Conservation (phyloP, 106 monocot genomes). For the Gastrodia elata region DNA sequence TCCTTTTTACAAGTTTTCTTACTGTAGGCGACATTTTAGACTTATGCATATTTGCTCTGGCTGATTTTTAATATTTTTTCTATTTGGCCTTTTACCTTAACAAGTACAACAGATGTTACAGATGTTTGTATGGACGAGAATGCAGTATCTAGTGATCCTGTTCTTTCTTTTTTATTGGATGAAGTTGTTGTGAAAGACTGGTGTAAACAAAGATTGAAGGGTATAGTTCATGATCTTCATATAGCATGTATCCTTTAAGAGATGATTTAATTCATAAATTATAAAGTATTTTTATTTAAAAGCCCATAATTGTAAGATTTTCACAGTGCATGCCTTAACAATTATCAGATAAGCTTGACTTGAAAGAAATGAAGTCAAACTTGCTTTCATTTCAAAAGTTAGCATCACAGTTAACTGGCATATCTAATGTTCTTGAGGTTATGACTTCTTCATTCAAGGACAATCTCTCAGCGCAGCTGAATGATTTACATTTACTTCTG, state of each 20-base stretch:
- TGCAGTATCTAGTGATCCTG: conserved; percentile 95
- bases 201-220: conserved; percentile 61
- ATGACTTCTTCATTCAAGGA: conserved; percentile 61
- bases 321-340: conserved; percentile 24
- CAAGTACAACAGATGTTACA: conserved; percentile 58
- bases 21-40: neutral
- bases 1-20: conserved; percentile 30
- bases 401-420: conserved; percentile 38
- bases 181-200: conserved; percentile 98
- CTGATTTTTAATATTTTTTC: neutral
- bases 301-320: neutral
- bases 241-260: conserved; percentile 63
- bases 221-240: conserved; percentile 32
- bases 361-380: conserved; percentile 39
- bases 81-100: conserved; percentile 36
- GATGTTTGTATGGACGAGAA: conserved; percentile 96
- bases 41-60: neutral
- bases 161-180: conserved; percentile 89
- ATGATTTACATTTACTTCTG: conserved; percentile 60
- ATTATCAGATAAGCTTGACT: conserved; percentile 34
- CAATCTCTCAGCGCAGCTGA: conserved; percentile 33
- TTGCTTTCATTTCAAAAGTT: conserved; percentile 41
- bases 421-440: conserved; percentile 78
- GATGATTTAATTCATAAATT: neutral
- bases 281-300: neutral